phyloP scores from a whole-genome alignment of 23 red algal species.

The Cyanidium caldarium region DNA sequence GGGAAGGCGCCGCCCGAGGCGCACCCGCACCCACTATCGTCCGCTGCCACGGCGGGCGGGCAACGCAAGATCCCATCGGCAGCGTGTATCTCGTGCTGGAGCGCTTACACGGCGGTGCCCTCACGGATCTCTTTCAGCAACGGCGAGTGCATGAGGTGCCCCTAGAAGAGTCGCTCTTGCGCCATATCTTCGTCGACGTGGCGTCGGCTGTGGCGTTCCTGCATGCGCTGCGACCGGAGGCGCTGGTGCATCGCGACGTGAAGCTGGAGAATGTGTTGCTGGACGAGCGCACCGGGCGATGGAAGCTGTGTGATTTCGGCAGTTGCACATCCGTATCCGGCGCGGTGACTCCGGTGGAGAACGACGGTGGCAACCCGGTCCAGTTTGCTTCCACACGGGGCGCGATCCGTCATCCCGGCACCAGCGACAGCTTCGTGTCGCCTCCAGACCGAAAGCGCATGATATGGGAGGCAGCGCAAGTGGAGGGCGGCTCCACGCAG shows the following conservation, averaged over 20 bases:
- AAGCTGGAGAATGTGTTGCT: slow-evolving; percentile 80
- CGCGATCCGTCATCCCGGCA: neutral
- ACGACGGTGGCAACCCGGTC: neutral
- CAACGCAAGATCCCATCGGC: neutral
- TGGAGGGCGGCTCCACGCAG: slow-evolving; percentile 23
- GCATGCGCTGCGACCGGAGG: slow-evolving; percentile 23
- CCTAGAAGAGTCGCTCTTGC: neutral
- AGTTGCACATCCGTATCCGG: slow-evolving; percentile 38
- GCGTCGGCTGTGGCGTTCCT: slow-evolving; percentile 30
- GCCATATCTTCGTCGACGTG: slow-evolving; percentile 26
- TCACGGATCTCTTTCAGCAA: neutral
- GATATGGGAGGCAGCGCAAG: slow-evolving; percentile 18
- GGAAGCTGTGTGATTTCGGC: slow-evolving; percentile 81
- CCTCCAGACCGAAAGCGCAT: slow-evolving; percentile 22
- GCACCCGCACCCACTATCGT: no score
- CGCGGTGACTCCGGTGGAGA: neutral
- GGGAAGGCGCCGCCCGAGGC: neutral
- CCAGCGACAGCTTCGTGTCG: no score
- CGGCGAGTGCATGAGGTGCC: neutral
- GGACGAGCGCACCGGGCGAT: slow-evolving; percentile 18
- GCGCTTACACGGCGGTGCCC: neutral
- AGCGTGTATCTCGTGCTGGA: neutral
- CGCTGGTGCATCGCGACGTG: slow-evolving; percentile 55
- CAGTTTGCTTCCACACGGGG: neutral
- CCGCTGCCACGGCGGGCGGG: no score